A percentile compares a stretch with the other conserved stretches of the same genome.
phyloP scores from a whole-genome alignment of 257 asterid species.

The Jasminum sambac region DNA sequence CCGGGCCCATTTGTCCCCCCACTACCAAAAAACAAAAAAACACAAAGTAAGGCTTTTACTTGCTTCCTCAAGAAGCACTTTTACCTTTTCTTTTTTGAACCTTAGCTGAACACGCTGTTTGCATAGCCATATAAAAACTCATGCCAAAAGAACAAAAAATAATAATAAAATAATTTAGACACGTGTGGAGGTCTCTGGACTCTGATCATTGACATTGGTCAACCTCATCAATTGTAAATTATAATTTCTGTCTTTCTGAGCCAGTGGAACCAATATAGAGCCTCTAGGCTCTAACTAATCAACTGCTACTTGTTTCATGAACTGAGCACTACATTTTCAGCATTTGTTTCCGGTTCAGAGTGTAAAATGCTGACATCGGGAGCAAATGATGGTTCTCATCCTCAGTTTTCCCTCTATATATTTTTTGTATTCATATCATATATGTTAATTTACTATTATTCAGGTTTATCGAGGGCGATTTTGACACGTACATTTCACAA shows the following conservation, averaged over 20 bases:
- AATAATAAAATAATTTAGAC: too few relatives aligned
- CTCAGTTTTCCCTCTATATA: background rate
- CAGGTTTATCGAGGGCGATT: constrained; percentile 98
- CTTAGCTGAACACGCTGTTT: background rate
- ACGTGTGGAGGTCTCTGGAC: background rate
- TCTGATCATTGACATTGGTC: constrained; percentile 1
- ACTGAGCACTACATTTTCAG: background rate
- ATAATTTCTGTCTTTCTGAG: background rate
- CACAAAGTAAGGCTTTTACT: background rate
- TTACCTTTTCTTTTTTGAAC: background rate
- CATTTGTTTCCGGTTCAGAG: background rate
- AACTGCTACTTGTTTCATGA: constrained; percentile 4
- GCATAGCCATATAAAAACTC: background rate
- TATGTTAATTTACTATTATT: constrained; percentile 17
- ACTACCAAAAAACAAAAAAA: too few relatives aligned
- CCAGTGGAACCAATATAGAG: background rate
- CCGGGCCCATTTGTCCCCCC: too few relatives aligned
- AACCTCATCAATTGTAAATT: constrained; percentile 1
- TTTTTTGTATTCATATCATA: background rate
- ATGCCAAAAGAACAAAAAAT: constrained; percentile 1
- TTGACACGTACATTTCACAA: constrained; percentile 65
- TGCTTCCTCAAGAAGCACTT: background rate
- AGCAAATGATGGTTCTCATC: background rate
- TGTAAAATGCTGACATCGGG: background rate
- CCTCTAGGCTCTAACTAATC: constrained; percentile 5